Percentiles rank a stretch among this genome's conserved stretches.
Evolutionary conservation across 2,329 filamentous ascomycete species (phyloP).

Genomic region (Phyllosticta capitalensis): DNA sequence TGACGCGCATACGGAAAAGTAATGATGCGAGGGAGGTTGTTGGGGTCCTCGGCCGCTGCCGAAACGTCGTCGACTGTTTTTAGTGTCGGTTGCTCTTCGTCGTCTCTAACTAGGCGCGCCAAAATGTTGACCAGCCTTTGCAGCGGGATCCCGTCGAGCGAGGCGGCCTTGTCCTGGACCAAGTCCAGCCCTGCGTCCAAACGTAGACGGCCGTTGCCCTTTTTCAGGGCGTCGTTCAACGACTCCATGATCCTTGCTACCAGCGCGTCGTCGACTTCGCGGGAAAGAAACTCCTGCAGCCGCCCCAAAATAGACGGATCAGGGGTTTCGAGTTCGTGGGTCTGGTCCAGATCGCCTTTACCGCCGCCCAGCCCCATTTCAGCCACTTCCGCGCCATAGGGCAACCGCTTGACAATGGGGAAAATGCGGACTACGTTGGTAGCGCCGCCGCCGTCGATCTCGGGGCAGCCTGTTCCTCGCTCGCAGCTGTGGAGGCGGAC

Average conservation of each 20-base stretch:
- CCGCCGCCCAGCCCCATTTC: constrained; percentile 76
- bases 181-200: constrained; percentile 21
- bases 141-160: constrained; percentile 19
- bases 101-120: constrained; percentile 3
- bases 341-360: constrained; percentile 60
- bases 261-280: constrained; percentile 27
- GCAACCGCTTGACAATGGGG: constrained; percentile 61
- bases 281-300: constrained; percentile 43
- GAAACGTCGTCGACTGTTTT: background rate
- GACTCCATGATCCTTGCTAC: constrained; percentile 26
- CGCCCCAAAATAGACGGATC: constrained; percentile 40
- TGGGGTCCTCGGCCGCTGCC: background rate
- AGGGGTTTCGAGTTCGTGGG: constrained; percentile 52
- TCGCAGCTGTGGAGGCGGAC: constrained; percentile 81
- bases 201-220: constrained; percentile 17
- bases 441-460: constrained; percentile 35
- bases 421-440: constrained; percentile 61
- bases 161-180: constrained; percentile 14
- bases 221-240: constrained; percentile 20
- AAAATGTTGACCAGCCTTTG: constrained; percentile 25
- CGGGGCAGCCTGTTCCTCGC: constrained; percentile 53
- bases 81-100: background rate
- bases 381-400: constrained; percentile 52
- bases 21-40: constrained; percentile 17
- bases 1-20: constrained; percentile 82